These are phyloP conservation scores for Apiospora rasikravindrae DNA, from an alignment of 2,329 filamentous ascomycete genomes.

Conservation along the genomic window DNA sequence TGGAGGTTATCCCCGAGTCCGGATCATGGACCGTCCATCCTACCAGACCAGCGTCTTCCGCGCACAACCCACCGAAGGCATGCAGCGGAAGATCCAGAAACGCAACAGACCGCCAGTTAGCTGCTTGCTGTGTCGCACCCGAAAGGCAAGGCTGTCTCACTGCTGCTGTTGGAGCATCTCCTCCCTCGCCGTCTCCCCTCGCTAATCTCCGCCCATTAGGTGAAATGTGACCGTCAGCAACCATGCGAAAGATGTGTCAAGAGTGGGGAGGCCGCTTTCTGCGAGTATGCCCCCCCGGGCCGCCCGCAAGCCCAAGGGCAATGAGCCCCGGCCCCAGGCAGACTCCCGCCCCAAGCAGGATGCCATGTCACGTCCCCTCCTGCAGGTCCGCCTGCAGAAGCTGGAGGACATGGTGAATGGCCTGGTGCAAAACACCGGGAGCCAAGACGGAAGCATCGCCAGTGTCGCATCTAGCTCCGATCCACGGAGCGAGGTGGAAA, in stretches of 20 bases:
- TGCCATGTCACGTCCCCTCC: slow-evolving; percentile 37
- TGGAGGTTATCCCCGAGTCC: slow-evolving; percentile 32
- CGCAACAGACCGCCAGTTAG: slow-evolving; percentile 44
- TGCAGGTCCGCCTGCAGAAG: slow-evolving; percentile 43
- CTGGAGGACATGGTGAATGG: slow-evolving; percentile 44
- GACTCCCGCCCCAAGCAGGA: slow-evolving; percentile 36
- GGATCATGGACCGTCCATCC: slow-evolving; percentile 37
- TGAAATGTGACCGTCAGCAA: slow-evolving; percentile 46
- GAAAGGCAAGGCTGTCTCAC: slow-evolving; percentile 37
- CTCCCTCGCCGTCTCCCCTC: background rate
- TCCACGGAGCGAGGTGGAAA: slow-evolving; percentile 34
- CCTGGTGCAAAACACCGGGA: slow-evolving; percentile 31
- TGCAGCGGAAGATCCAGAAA: slow-evolving; percentile 44
- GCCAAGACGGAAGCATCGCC: slow-evolving; percentile 12
- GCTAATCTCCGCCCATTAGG: slow-evolving; percentile 26
- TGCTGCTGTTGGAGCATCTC: slow-evolving; percentile 15
- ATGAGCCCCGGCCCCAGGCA: slow-evolving; percentile 37
- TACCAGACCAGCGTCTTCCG: slow-evolving; percentile 44
- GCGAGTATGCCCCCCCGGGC: slow-evolving; percentile 43
- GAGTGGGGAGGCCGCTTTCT: slow-evolving; percentile 42
- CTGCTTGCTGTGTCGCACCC: slow-evolving; percentile 41
- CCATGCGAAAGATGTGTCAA: slow-evolving; percentile 47
- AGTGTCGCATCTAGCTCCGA: slow-evolving; percentile 33
- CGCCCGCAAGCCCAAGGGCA: slow-evolving; percentile 37
- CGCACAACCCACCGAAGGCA: slow-evolving; percentile 40